Evolutionary conservation across 2,329 filamentous ascomycete species (phyloP).

Genomic region (Setomelanomma holmii): DNA sequence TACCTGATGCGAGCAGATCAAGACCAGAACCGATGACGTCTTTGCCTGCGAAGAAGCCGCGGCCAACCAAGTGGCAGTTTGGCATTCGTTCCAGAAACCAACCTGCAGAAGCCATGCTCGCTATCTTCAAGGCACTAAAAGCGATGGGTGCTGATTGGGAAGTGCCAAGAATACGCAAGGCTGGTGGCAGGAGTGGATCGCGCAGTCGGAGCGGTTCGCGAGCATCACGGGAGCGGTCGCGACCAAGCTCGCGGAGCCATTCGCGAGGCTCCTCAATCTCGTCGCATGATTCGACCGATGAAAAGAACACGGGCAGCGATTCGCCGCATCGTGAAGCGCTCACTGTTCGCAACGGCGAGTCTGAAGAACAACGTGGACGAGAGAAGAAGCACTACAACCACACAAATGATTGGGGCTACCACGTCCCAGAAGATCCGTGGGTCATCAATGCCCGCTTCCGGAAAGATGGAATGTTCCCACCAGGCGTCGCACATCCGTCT

Average conservation of each 20-base stretch:
- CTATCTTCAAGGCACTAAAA: constrained; percentile 89
- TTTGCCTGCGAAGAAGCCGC: constrained; percentile 71
- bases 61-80: constrained; percentile 95
- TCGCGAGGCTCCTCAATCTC: constrained; percentile 43
- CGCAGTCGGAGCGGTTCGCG: constrained; percentile 41
- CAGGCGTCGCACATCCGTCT: constrained; percentile 57
- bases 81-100: constrained; percentile 94
- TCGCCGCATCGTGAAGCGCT: constrained; percentile 36
- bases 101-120: constrained; percentile 91
- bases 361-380: constrained; percentile 39
- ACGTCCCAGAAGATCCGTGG: constrained; percentile 92
- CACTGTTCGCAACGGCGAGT: constrained; percentile 36
- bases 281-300: constrained; percentile 38
- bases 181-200: constrained; percentile 50
- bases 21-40: constrained; percentile 63
- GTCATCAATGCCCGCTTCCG: constrained; percentile 89
- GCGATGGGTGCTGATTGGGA: constrained; percentile 92
- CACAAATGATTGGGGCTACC: constrained; percentile 69
- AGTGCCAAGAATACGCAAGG: constrained; percentile 53
- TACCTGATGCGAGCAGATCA: constrained; percentile 63
- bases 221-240: constrained; percentile 37
- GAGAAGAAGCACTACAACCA: constrained; percentile 52
- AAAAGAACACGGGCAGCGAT: constrained; percentile 15
- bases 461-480: constrained; percentile 75
- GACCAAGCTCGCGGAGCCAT: constrained; percentile 42